Base-by-base conservation (phyloP, 371 early-diverging fungal genomes). In the Mucor lusitanicus region DNA sequence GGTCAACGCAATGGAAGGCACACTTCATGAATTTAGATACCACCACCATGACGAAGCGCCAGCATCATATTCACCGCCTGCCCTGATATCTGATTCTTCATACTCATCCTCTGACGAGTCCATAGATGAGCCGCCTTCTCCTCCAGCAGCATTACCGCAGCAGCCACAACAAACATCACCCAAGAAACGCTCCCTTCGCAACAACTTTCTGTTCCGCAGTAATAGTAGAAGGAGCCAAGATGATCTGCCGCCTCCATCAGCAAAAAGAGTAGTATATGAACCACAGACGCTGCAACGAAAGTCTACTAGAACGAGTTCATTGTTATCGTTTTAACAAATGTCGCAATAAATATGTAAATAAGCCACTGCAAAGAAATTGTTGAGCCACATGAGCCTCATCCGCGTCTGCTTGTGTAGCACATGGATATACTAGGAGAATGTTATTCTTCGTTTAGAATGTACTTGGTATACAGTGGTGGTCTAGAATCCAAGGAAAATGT, bases 1-100 rank as follows among this genome's bases (percentile, higher is more conserved):
- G 60, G 67, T 71, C 1, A 59, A 32, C 46, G 64, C 61, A n/a
- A 71, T 71, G 68, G 72, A 71, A 61, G 72, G 64, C 3, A 67
- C 68, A 25, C 33, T 71, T 9, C 56, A 67, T 19, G 63, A 44
- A 37, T 40, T 69, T 15, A 59, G 61, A 39, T 17, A 50, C 12
- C 53, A 39, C 19, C 37, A 50, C 19, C 28, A 50, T n/a, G 25
- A 53, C 0, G 32, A 32, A 56, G 2, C 21, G 2, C n/a, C 28
- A 40, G 2, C 6, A 25, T 17, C 23, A 25, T 13, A 39, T 17
- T 6, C 32, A 13, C 19, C 50, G 40, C 64, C 64, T 15, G 32
- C 62, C 11, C 33, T 69, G n/a, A 21, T 59, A 19, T 54, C 42
- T 30, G 68, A 68, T 23, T 28, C 53, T 3, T 62, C 59, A 9